phyloP scores from a whole-genome alignment of 2,329 filamentous ascomycete genomes.

The Aspergillus clavatus region DNA sequence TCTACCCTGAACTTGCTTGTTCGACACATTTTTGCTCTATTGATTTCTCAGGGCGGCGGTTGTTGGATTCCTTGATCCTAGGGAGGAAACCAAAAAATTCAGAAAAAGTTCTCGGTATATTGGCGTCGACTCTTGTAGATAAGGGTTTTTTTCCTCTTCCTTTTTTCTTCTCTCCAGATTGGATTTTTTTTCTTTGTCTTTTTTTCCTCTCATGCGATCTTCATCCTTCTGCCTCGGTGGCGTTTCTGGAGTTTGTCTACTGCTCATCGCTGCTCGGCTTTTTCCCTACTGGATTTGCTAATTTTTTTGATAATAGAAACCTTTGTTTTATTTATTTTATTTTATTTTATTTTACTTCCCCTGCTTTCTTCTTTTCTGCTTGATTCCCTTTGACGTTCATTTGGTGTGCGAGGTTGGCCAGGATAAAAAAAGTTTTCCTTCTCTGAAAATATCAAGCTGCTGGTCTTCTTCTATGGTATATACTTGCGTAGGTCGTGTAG shows the following conservation, averaged over 20 bases:
- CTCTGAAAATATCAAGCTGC: conserved; percentile 4
- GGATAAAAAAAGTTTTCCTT: conserved; percentile 3
- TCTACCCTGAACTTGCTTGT: too few species aligned
- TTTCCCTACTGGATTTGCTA: too few species aligned
- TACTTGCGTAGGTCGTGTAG: neutral
- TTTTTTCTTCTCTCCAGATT: neutral
- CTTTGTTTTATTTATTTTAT: neutral
- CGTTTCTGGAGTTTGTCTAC: neutral
- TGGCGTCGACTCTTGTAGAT: neutral
- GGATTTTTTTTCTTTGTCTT: neutral
- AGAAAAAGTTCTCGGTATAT: neutral
- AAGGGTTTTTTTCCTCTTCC: neutral
- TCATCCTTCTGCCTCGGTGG: neutral
- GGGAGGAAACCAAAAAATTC: neutral
- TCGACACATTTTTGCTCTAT: neutral
- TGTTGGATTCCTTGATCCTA: neutral
- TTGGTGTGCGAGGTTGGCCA: neutral
- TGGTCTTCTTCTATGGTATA: neutral
- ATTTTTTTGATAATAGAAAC: too few species aligned
- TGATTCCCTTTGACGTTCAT: neutral
- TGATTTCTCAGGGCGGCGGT: neutral
- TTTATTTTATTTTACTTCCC: neutral
- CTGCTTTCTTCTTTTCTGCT: neutral
- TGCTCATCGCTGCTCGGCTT: too few species aligned
- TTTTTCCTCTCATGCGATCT: neutral